Conservation (phyloP, 202 grass and related monocot genomes). For the Zoysia matrella region DNA sequence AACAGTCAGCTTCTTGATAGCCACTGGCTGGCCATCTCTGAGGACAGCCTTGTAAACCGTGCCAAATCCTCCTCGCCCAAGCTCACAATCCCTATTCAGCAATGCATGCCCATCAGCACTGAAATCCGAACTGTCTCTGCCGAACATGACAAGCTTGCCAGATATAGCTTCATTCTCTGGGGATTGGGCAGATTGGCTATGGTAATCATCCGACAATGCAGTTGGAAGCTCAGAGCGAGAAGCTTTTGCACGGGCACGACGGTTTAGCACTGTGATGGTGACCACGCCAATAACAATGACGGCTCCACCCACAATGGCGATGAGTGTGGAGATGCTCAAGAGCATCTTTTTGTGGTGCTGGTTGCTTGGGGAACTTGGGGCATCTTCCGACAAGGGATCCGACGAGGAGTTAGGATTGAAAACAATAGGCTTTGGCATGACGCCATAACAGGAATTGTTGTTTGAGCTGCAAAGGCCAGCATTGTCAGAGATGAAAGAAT, state of each 20-base stretch:
- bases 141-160: slow-evolving; percentile 78
- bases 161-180: slow-evolving; percentile 58
- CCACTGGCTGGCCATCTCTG: slow-evolving; percentile 73
- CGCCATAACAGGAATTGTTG: slow-evolving; percentile 55
- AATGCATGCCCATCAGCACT: slow-evolving; percentile 69
- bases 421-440: slow-evolving; percentile 86
- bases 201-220: slow-evolving; percentile 64
- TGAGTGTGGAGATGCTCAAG: slow-evolving; percentile 78
- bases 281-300: slow-evolving; percentile 65
- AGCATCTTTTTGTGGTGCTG: slow-evolving; percentile 75
- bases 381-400: slow-evolving; percentile 39
- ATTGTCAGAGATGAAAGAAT: slow-evolving; percentile 67
- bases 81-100: slow-evolving; percentile 84
- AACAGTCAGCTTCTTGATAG: slow-evolving; percentile 87
- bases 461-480: slow-evolving; percentile 59
- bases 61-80: slow-evolving; percentile 84
- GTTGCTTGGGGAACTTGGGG: slow-evolving; percentile 39
- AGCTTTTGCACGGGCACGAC: slow-evolving; percentile 33
- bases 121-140: slow-evolving; percentile 60
- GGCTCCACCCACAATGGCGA: slow-evolving; percentile 73
- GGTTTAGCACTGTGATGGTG: slow-evolving; percentile 72
- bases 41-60: slow-evolving; percentile 76
- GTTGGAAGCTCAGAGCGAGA: slow-evolving; percentile 38
- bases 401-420: slow-evolving; percentile 81
- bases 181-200: slow-evolving; percentile 59